Conservation (phyloP, 2,329 filamentous ascomycete genomes). For the Clonostachys rosea region DNA sequence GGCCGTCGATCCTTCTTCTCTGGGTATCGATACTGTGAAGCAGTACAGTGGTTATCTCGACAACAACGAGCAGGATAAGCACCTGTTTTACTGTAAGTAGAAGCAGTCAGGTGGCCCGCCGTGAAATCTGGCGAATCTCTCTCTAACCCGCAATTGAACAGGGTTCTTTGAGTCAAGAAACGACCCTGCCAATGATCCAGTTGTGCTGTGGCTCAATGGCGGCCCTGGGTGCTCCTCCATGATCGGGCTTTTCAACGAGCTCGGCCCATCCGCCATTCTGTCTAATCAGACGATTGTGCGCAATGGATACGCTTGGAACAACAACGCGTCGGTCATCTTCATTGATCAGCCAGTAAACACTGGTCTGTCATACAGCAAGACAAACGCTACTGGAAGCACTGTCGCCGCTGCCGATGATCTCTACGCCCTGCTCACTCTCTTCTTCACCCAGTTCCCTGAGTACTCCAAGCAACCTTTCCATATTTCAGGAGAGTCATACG, state of each 20-base stretch:
- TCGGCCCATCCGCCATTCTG: constrained; percentile 85
- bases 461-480: constrained; percentile 96
- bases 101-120: neutral
- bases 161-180: constrained; percentile 99
- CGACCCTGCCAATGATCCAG: constrained; percentile 92
- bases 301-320: constrained; percentile 94
- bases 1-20: constrained; percentile 78
- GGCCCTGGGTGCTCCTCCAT: constrained; percentile 95
- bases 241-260: constrained; percentile 95
- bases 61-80: constrained; percentile 94
- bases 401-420: constrained; percentile 81
- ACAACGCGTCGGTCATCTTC: constrained; percentile 98
- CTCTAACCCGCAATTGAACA: constrained; percentile 26
- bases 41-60: constrained; percentile 98
- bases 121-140: neutral
- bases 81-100: constrained; percentile 91
- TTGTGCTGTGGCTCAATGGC: constrained; percentile 92
- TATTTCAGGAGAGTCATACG: constrained; percentile 94
- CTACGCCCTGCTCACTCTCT: constrained; percentile 92
- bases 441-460: constrained; percentile 98
- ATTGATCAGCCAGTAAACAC: constrained; percentile 98
- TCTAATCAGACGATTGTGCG: constrained; percentile 76
- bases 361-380: constrained; percentile 96
- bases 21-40: constrained; percentile 90
- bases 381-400: constrained; percentile 53